phyloP scores from a whole-genome alignment of 148 eudicot genomes.

The Drosera capensis region DNA sequence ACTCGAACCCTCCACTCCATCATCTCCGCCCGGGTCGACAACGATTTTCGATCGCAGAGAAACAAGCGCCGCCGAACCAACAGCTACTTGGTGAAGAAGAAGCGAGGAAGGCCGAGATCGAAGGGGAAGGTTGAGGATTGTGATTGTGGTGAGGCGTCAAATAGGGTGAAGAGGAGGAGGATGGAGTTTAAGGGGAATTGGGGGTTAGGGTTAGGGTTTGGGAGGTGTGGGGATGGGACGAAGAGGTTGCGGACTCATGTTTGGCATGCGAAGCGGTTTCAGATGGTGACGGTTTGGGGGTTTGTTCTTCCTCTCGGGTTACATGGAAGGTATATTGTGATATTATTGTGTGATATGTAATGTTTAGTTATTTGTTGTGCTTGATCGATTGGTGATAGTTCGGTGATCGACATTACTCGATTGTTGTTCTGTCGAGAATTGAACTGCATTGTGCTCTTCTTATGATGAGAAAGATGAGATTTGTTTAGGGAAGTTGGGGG shows the following conservation, averaged over 20 bases:
- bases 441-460: too few species aligned
- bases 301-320: constrained; percentile 61
- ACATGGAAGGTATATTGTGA: constrained; percentile 53
- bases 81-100: constrained; percentile 16
- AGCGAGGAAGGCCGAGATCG: constrained; percentile 9
- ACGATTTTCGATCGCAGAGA: constrained; percentile 51
- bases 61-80: constrained; percentile 72
- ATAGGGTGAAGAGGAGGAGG: constrained; percentile 31
- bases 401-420: too few species aligned
- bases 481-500: too few species aligned
- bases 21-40: constrained; percentile 34
- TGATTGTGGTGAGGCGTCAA: constrained; percentile 1
- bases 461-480: too few species aligned
- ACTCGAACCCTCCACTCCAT: too few species aligned
- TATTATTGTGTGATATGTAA: not conserved
- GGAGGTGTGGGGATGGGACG: constrained; percentile 51
- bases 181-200: constrained; percentile 49
- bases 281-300: constrained; percentile 65
- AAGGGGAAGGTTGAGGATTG: constrained; percentile 3
- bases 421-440: too few species aligned
- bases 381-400: too few species aligned
- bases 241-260: constrained; percentile 78
- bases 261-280: constrained; percentile 88
- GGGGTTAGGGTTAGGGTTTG: constrained; percentile 32
- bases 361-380: not conserved